phyloP scores from a whole-genome alignment of 2,329 filamentous ascomycete species.

The Colletotrichum tofieldiae region DNA sequence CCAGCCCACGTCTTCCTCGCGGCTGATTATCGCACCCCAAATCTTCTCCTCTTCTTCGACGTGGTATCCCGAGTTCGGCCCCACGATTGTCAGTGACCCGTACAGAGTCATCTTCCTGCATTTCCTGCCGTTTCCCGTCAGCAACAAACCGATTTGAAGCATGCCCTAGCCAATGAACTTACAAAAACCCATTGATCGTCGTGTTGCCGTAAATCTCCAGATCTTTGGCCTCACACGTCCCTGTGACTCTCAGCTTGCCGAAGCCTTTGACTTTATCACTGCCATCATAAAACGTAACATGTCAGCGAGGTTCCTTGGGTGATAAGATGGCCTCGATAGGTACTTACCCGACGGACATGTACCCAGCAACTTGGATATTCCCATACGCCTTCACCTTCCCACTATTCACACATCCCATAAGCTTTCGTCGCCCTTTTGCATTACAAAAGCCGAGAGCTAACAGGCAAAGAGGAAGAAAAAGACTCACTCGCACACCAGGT shows the following conservation, averaged over 20 bases:
- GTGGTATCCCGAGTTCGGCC: slow-evolving; percentile 60
- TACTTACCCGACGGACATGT: slow-evolving; percentile 56
- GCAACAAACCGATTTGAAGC: slow-evolving; percentile 31
- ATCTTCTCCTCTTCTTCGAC: slow-evolving; percentile 61
- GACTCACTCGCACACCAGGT: slow-evolving; percentile 60
- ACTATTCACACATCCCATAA: slow-evolving; percentile 46
- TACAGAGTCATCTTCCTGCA: slow-evolving; percentile 63
- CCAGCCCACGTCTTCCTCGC: slow-evolving; percentile 60
- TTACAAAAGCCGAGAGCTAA: no score
- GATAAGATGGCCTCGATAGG: not conserved
- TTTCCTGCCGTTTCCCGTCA: slow-evolving; percentile 47
- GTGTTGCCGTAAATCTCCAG: slow-evolving; percentile 65
- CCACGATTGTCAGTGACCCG: slow-evolving; percentile 63
- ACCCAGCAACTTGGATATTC: slow-evolving; percentile 60
- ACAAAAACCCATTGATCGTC: slow-evolving; percentile 63
- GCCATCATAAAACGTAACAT: not conserved
- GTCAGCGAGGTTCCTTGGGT: not conserved
- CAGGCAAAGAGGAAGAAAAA: not conserved
- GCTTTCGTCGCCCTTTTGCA: not conserved
- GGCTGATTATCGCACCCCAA: slow-evolving; percentile 59
- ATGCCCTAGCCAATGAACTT: slow-evolving; percentile 40
- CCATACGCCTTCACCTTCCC: slow-evolving; percentile 64
- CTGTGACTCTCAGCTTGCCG: slow-evolving; percentile 62
- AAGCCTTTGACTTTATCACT: slow-evolving; percentile 64
- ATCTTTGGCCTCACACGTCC: slow-evolving; percentile 59